Base-by-base conservation (phyloP, 768 basidiomycete genomes). In the Rickenella mellea region DNA sequence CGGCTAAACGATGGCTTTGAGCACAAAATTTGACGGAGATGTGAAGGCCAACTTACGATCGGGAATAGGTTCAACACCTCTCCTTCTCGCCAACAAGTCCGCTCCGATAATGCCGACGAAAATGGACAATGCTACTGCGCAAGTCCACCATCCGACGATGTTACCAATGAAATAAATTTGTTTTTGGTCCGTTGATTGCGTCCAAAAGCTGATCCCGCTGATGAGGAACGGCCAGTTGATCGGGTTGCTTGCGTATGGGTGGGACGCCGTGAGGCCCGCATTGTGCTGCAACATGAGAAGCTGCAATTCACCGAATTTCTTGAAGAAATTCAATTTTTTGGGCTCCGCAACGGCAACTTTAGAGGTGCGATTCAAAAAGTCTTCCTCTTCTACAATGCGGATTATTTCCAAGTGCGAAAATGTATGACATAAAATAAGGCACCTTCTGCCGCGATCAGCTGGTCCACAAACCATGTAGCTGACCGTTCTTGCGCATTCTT, bases 151-250 rank as follows among this genome's bases (percentile, higher is more conserved):
- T 10, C 89, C 87, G 49, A 90, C 60, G 38, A 96, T 60, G 61
- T 99, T 99, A 20, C 96, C 96, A 52, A 93, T 87, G 45, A 98
- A 71, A 64, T 99, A 99, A 40, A 99, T 92, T 61, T 99, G 96
- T 60, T 86, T 82, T 57, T 88, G 81, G 9, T 70, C 69, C 5
- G 83, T 82, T 43, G 72, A 80, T 52, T 87, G 72, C 4, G 96
- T 99, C 96, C 96, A 99, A 73, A 98, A 98, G 57, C 90, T 93
- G 66, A 99, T 98, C 38, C 96, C 96, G 48, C 71, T 89, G 22
- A 97, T 64, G 28, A 92, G 74, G 80, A 98, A 98, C 5, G 96
- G 96, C 96, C 96, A 99, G 58, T 94, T 92, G 63, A 97, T 82
- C 5, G 96, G 92, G n/a, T 72, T 73, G 45, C 86, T 88, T 3